These are phyloP conservation scores for Echium plantagineum DNA, from an alignment of 257 asterid genomes.

Conservation along the genomic window DNA sequence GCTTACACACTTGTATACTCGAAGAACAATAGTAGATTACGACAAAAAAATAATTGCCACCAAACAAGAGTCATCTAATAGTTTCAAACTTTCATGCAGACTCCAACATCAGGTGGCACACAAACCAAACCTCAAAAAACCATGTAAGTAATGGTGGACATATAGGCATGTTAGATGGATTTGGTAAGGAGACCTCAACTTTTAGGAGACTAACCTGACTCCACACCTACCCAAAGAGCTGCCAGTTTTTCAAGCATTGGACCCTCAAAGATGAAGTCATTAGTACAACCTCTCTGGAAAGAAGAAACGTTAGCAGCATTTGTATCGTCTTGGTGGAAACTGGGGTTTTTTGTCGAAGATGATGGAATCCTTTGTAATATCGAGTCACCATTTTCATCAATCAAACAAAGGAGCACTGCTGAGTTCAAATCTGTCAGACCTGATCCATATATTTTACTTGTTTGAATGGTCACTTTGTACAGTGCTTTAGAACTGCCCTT, in stretches of 20 bases:
- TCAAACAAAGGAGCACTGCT: slow-evolving; percentile 56
- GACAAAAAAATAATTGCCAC: not conserved
- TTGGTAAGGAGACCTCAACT: not conserved
- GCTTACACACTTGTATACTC: too few relatives aligned
- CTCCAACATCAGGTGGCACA: too few relatives aligned
- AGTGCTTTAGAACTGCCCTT: slow-evolving; percentile 18
- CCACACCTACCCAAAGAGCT: slow-evolving; percentile 77
- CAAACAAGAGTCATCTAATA: not conserved
- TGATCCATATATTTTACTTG: slow-evolving; percentile 60
- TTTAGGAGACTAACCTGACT: slow-evolving; percentile 49
- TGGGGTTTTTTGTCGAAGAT: slow-evolving; percentile 11
- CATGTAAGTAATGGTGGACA: not conserved
- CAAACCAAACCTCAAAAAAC: too few relatives aligned
- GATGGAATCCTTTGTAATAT: slow-evolving; percentile 64
- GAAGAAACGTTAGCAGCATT: slow-evolving; percentile 23
- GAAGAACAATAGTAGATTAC: not conserved
- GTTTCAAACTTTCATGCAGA: too few relatives aligned
- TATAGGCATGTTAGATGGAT: slow-evolving; percentile 5
- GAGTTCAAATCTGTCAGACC: slow-evolving; percentile 48
- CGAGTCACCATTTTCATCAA: slow-evolving; percentile 68
- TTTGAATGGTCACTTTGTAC: slow-evolving; percentile 50
- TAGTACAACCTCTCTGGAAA: slow-evolving; percentile 53
- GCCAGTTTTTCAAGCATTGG: slow-evolving; percentile 55
- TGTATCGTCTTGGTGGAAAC: slow-evolving; percentile 17
- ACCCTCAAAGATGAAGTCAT: slow-evolving; percentile 70